Base-by-base conservation (phyloP, 257 asterid species). In the Solanum tacnaense region DNA sequence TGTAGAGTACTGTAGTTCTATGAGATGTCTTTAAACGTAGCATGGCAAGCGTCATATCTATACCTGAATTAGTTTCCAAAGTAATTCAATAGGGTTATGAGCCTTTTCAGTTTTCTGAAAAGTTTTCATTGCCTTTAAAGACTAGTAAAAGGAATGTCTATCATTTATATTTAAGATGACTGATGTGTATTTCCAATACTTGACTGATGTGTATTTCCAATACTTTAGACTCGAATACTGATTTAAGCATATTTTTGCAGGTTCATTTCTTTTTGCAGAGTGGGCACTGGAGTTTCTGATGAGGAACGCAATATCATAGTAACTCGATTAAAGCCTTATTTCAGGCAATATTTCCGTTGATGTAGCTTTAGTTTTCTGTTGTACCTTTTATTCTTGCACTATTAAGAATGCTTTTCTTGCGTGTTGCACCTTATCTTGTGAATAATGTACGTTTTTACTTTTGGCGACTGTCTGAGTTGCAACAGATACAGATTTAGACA, bases 261-360 rank as follows among this genome's bases (percentile, higher is more conserved):
- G 90, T 97, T 97, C 87, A 91, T 97, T 90, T 97, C 98, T 29
- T 97, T 97, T 88, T 97, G 99, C 94, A 91, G 98, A 90, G 99
- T 97, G 88, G 99, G 99, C 86, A 97, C 98, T 34, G 99, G 99
- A 83, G 98, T 97, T 87, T 95, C 99, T 86, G 98, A 97, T 36
- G 98, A 96, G 91, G 99, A 96, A 94, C 98, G 93, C 89, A 91
- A 92, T 88, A 90, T 93, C 83, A 91, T 97, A 90, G 95, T 96
- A 90, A 89, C 93, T 86, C 95, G 93, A 90, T 95, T 96, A 90
- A 94, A 93, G 88, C 99, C 99, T 81, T 94, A 93, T 91, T 91
- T 97, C 91, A 94, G 96, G 99, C 94, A 90, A 58, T 82, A 85
- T 78, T 87, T 88, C 70, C 3, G 44, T 29, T 13, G n/a, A 79